Base-by-base conservation (phyloP, 1,139 yeast genomes). In the Pichia sp. region DNA sequence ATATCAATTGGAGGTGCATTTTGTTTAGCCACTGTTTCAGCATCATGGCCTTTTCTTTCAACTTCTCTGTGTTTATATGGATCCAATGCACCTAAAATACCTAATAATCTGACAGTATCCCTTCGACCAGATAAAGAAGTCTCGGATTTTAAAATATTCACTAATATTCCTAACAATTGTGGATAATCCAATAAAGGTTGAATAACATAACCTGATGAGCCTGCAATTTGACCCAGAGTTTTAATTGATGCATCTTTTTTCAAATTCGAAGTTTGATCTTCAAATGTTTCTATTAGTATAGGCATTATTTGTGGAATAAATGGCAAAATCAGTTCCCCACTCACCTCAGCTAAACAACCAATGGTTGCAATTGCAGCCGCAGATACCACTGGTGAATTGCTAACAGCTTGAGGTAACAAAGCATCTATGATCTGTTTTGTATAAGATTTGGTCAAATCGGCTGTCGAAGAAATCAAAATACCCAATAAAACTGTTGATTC, bases 21-120 rank as follows among this genome's bases (percentile, higher is more conserved):
- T 56, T 86, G 92, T 55, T 86, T 95, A 1, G 81, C 84, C 0
- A 86, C 79, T 30, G 74, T 74, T 45, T 74, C 76, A 5, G 71
- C 69, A 42, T 62, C 75, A 49, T 82, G 80, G 3, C 83, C 79
- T 18, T 75, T 76, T 52, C 87, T 83, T 61, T 90, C 97, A 8
- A 90, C 89, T 60, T 88, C 96, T 48, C 96, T 80, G 59, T 89
- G 94, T 61, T 87, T 89, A 64, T 90, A 92, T 1, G 99, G 99
- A 66, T 94, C 98, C 46, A 94, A 72, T 0, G 98, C 98, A 52
- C 99, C 99, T 41, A 94, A 70, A 38, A 90, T 89, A 61, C 99
- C 99, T 54, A 92, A 71, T 28, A 92, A 69, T 56, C 92, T 75
- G 0, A 92, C 96, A 0, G 96, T 85, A 64, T 90, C 97, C 51